Conservation (phyloP, 257 asterid genomes). For the Solanum rostratum region DNA sequence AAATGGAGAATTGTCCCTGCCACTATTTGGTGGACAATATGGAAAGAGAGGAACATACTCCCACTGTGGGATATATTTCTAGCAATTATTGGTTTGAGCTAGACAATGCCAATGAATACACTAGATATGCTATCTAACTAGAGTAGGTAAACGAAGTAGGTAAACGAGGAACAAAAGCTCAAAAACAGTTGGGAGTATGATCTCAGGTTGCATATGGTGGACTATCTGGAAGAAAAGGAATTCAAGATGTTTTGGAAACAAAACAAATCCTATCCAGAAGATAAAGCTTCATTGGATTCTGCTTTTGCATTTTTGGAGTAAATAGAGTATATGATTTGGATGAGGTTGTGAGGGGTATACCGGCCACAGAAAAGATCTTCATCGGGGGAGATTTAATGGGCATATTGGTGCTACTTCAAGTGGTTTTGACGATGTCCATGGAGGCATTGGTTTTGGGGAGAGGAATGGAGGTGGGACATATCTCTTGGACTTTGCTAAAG, state of each 20-base stretch:
- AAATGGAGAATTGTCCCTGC: no score
- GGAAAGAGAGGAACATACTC: no score
- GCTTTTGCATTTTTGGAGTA: not conserved
- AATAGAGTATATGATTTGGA: not conserved
- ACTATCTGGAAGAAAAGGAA: not conserved
- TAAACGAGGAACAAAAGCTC: not conserved
- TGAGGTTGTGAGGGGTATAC: no score
- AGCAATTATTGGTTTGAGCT: not conserved
- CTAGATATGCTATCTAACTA: not conserved
- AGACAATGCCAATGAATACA: not conserved
- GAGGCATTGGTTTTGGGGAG: no score
- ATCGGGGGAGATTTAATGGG: no score
- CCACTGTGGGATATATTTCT: no score
- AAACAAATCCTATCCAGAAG: not conserved
- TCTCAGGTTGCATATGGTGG: not conserved
- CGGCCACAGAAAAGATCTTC: no score
- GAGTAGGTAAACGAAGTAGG: not conserved
- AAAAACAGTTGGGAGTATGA: not conserved
- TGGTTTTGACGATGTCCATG: no score
- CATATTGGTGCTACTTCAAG: no score
- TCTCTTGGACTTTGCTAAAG: no score
- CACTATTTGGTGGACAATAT: no score
- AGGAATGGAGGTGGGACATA: no score
- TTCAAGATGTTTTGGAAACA: not conserved
- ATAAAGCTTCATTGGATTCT: not conserved